Percentiles rank a stretch among this genome's conserved stretches.
Evolutionary conservation across 805 yeast genomes (phyloP).

Genomic region (Yarrowia sp.): DNA sequence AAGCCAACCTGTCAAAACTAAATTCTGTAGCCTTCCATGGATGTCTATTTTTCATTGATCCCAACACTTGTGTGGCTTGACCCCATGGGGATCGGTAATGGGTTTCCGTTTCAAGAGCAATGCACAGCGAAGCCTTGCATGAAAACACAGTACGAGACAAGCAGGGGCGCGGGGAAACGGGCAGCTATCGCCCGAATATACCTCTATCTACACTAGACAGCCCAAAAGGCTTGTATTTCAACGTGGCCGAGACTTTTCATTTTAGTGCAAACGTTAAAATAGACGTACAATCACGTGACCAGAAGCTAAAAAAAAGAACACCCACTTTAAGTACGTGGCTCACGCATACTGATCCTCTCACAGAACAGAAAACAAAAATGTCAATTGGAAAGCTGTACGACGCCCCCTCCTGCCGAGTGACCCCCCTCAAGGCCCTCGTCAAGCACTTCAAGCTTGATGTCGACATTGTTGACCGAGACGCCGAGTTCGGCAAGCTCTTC

Average conservation of each 20-base stretch:
- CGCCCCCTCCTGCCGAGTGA: constrained; percentile 30
- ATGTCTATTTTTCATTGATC: not conserved
- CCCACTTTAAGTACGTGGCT: not conserved
- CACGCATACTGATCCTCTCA: not conserved
- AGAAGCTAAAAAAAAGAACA: not conserved
- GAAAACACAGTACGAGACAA: not conserved
- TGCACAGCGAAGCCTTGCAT: not conserved
- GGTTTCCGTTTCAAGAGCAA: not conserved
- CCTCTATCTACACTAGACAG: not conserved
- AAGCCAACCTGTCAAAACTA: no score
- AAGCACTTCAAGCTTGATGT: constrained; percentile 60
- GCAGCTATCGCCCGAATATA: no score
- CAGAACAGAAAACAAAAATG: not conserved
- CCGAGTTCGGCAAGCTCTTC: constrained; percentile 49
- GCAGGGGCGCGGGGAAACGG: not conserved
- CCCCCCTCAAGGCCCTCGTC: constrained; percentile 38
- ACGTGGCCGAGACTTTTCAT: not conserved
- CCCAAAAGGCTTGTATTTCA: not conserved
- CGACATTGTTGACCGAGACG: constrained; percentile 43
- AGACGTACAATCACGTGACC: not conserved
- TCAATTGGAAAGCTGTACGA: constrained; percentile 27
- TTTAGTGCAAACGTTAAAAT: not conserved
- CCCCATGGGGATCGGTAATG: not conserved
- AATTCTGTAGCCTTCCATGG: not conserved
- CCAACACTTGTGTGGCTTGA: constrained; percentile 10